Percentiles rank a stretch among this genome's conserved stretches.
These are phyloP conservation scores for Elymus sibiricus DNA, from an alignment of 176 grass and related monocot species.

Conservation along the genomic window DNA sequence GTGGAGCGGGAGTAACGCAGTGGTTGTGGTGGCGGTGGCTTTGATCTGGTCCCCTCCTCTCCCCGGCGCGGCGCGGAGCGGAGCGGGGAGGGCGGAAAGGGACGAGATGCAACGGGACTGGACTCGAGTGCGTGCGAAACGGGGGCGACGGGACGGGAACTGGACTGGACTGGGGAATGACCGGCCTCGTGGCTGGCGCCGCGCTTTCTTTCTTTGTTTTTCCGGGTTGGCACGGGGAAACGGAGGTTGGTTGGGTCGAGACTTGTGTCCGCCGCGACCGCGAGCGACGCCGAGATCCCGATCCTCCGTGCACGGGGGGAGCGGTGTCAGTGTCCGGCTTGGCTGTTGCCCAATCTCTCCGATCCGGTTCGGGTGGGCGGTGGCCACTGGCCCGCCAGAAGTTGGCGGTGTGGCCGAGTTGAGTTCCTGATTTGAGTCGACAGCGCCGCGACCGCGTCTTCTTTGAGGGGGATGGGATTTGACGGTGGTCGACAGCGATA, in stretches of 20 bases:
- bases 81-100: neutral
- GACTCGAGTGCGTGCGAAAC: slow-evolving; percentile 11
- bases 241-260: neutral
- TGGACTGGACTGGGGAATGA: neutral
- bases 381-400: too few species aligned
- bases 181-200: slow-evolving; percentile 43
- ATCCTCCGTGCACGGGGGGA: slow-evolving; percentile 39
- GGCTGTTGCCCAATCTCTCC: neutral
- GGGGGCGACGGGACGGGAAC: neutral
- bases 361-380: too few species aligned
- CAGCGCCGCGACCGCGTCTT: neutral
- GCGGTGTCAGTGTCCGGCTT: neutral
- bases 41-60: slow-evolving; percentile 22
- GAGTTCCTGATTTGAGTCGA: neutral
- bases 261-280: slow-evolving; percentile 26
- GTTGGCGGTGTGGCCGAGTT: neutral
- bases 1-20: neutral
- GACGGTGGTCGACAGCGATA: neutral
- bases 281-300: slow-evolving; percentile 33
- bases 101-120: neutral
- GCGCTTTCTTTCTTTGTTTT: slow-evolving; percentile 5
- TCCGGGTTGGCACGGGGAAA: neutral
- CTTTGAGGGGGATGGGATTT: too few species aligned
- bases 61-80: neutral
- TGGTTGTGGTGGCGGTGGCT: neutral